These are phyloP conservation scores for Gossypium laxum DNA, from an alignment of 441 rosid species.

Conservation along the genomic window DNA sequence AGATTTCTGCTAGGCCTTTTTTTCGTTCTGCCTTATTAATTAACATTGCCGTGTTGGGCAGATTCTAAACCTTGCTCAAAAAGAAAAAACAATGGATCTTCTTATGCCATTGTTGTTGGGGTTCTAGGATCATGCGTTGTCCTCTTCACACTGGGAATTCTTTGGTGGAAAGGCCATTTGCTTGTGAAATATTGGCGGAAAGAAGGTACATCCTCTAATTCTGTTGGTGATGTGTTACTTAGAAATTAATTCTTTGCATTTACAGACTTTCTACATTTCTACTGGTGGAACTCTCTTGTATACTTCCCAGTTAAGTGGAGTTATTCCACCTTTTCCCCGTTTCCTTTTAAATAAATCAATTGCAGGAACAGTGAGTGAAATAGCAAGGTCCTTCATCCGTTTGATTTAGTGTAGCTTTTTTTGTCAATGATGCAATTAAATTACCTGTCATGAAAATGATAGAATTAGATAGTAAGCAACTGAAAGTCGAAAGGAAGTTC, in stretches of 20 bases:
- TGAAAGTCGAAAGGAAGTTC: neutral
- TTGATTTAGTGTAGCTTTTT: neutral
- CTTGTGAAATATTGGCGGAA: conserved; percentile 17
- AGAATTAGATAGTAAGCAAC: neutral
- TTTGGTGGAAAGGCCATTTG: conserved; percentile 36
- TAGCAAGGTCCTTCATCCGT: neutral
- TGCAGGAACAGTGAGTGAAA: neutral
- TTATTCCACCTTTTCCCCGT: neutral
- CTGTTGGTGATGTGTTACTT: neutral
- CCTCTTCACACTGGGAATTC: conserved; percentile 27
- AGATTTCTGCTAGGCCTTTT: neutral
- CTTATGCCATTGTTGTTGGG: conserved; percentile 23
- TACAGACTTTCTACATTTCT: neutral
- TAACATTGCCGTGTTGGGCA: conserved; percentile 19
- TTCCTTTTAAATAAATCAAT: neutral
- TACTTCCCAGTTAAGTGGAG: neutral
- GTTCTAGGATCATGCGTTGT: conserved; percentile 23
- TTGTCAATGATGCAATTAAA: neutral
- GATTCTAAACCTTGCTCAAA: conserved; percentile 32
- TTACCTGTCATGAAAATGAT: neutral
- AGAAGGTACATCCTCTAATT: conserved; percentile 26
- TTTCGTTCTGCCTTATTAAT: neutral
- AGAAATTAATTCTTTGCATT: conserved; percentile 1
- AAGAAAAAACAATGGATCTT: conserved; percentile 19
- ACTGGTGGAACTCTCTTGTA: neutral